Percentiles rank a stretch among this genome's conserved stretches.
Evolutionary conservation across 2,329 filamentous ascomycete genomes (phyloP).

Genomic region (Aspergillus sp.): DNA sequence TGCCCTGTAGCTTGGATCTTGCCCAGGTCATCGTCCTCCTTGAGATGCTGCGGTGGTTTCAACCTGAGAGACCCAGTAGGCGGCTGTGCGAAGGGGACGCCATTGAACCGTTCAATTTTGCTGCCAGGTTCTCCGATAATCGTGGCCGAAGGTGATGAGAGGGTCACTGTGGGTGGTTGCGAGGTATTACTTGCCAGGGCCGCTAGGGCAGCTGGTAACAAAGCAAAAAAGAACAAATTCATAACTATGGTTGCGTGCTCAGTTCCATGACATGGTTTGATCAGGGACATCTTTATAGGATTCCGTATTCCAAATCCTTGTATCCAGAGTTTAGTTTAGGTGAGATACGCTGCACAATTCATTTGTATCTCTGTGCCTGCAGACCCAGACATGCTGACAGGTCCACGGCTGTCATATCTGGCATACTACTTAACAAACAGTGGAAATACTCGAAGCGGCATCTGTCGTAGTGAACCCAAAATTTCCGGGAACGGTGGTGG

Average conservation of each 20-base stretch:
- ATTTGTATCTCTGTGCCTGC: not conserved
- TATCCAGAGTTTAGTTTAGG: too few species aligned
- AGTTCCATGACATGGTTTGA: too few species aligned
- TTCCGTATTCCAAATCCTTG: too few species aligned
- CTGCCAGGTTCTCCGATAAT: constrained; percentile 33
- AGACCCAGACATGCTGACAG: not conserved
- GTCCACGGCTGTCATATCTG: too few species aligned
- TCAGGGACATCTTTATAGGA: too few species aligned
- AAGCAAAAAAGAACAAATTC: constrained; percentile 2
- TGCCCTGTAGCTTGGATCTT: constrained; percentile 52
- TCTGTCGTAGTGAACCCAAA: too few species aligned
- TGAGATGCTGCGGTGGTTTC: constrained; percentile 57
- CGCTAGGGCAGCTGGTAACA: constrained; percentile 8
- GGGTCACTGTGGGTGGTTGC: constrained; percentile 45
- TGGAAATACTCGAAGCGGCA: too few species aligned
- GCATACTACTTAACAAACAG: too few species aligned
- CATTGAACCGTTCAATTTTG: constrained; percentile 60
- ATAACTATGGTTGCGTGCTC: not conserved
- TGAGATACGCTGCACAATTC: too few species aligned
- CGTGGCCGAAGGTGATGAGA: constrained; percentile 45
- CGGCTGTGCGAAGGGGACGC: constrained; percentile 66
- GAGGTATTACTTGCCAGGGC: constrained; percentile 25
- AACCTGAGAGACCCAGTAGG: constrained; percentile 60
- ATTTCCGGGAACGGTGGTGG: too few species aligned
- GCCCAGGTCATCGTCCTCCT: constrained; percentile 46